phyloP scores from a whole-genome alignment of 192 early-diverging fungal species.

The Coemansia sp. region DNA sequence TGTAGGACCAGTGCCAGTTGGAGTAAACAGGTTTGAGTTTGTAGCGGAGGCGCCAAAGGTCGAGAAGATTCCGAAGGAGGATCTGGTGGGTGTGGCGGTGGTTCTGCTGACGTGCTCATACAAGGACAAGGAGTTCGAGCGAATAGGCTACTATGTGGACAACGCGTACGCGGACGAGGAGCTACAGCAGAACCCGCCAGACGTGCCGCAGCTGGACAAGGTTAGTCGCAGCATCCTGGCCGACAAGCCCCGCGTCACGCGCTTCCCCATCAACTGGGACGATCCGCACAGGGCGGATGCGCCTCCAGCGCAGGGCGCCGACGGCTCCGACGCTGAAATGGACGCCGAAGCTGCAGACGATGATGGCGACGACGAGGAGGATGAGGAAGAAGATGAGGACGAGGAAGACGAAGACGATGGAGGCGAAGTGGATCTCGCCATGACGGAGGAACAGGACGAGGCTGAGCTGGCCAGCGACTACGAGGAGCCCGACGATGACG shows the following conservation, averaged over 20 bases:
- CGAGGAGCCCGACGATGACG: slow-evolving; percentile 21
- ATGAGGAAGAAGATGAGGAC: slow-evolving; percentile 20
- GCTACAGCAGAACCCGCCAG: slow-evolving; percentile 76
- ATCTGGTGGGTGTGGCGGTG: slow-evolving; percentile 87
- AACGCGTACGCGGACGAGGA: slow-evolving; percentile 89
- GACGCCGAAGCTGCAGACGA: slow-evolving; percentile 17
- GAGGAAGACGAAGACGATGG: slow-evolving; percentile 33
- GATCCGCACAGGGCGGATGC: slow-evolving; percentile 41
- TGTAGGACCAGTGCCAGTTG: slow-evolving; percentile 95
- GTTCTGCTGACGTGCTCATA: slow-evolving; percentile 90
- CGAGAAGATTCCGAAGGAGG: slow-evolving; percentile 72
- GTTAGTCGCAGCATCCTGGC: slow-evolving; percentile 85
- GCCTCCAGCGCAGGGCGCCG: slow-evolving; percentile 27
- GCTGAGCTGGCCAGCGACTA: slow-evolving; percentile 23
- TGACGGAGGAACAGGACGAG: slow-evolving; percentile 18
- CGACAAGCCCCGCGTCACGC: slow-evolving; percentile 92
- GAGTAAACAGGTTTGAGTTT: slow-evolving; percentile 92
- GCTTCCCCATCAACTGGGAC: slow-evolving; percentile 77
- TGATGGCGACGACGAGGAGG: slow-evolving; percentile 18
- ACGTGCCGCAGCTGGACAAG: slow-evolving; percentile 68
- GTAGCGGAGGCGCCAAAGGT: slow-evolving; percentile 72
- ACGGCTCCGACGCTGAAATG: slow-evolving; percentile 26
- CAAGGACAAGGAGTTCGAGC: slow-evolving; percentile 87
- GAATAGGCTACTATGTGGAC: slow-evolving; percentile 98
- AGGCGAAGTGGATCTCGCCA: slow-evolving; percentile 13